Percentiles rank a stretch among this genome's conserved stretches.
These are phyloP conservation scores for Coemansia sp. DNA, from an alignment of 192 early-diverging fungal genomes.

Conservation along the genomic window DNA sequence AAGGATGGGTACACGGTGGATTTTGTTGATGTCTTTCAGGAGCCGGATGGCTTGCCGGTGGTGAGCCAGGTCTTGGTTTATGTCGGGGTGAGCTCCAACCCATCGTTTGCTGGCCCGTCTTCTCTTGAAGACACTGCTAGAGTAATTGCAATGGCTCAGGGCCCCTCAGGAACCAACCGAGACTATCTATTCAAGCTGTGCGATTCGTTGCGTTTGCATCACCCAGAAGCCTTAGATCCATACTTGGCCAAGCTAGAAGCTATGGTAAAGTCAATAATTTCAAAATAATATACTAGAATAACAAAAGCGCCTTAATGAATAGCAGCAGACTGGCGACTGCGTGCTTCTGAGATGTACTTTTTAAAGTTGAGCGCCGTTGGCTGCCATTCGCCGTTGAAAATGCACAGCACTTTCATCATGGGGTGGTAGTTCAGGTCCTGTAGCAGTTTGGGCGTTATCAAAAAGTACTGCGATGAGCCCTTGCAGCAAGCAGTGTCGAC, in stretches of 20 bases:
- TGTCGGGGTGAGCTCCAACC: conserved; percentile 71
- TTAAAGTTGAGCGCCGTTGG: conserved; percentile 55
- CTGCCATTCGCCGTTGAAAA: conserved; percentile 93
- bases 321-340: conserved; percentile 2
- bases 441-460: conserved; percentile 99
- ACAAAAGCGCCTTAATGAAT: background rate
- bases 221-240: conserved; percentile 54
- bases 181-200: conserved; percentile 72
- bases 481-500: conserved; percentile 74
- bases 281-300: background rate
- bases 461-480: conserved; percentile 71
- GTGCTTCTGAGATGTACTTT: conserved; percentile 43
- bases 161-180: conserved; percentile 67
- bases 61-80: conserved; percentile 68
- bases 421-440: conserved; percentile 89
- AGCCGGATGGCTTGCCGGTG: conserved; percentile 41
- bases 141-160: conserved; percentile 63
- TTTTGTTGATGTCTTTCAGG: conserved; percentile 60
- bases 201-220: conserved; percentile 55
- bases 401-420: conserved; percentile 85
- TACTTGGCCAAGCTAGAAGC: conserved; percentile 62
- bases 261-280: conserved; percentile 26
- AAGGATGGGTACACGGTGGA: conserved; percentile 82
- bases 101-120: conserved; percentile 73
- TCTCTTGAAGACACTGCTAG: conserved; percentile 59